A percentile compares a stretch with the other conserved stretches of the same genome.
Evolutionary conservation across 208 protist genomes (phyloP).

Genomic region (Trypanosoma cruzi): DNA sequence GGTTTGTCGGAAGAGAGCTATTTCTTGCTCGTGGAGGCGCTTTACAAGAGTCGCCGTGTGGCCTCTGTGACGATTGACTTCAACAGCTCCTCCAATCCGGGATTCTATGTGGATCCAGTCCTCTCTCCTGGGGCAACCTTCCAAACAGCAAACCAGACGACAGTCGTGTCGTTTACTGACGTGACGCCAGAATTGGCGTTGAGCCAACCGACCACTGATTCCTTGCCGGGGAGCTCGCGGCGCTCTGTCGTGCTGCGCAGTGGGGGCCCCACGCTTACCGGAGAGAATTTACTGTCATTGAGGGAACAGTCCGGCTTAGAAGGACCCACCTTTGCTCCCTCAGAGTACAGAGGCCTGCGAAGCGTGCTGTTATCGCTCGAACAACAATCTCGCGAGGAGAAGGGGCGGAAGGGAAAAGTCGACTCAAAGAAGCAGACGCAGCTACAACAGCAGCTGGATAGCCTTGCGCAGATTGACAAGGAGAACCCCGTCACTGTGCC

Average conservation of each 20-base stretch:
- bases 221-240: not conserved
- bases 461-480: slow-evolving; percentile 58
- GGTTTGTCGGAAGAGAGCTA: slow-evolving; percentile 81
- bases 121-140: not conserved
- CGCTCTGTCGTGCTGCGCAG: not conserved
- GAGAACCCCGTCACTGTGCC: slow-evolving; percentile 67
- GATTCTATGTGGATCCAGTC: slow-evolving; percentile 57
- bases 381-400: slow-evolving; percentile 74
- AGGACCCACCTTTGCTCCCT: slow-evolving; percentile 46
- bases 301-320: not conserved
- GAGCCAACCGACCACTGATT: not conserved
- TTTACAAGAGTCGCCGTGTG: slow-evolving; percentile 75
- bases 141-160: not conserved
- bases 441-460: slow-evolving; percentile 73
- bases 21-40: slow-evolving; percentile 79
- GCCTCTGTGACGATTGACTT: slow-evolving; percentile 78
- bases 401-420: slow-evolving; percentile 81
- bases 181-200: not conserved
- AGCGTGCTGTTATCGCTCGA: slow-evolving; percentile 56
- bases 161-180: not conserved
- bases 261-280: not conserved
- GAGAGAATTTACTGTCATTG: not conserved
- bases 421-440: slow-evolving; percentile 78
- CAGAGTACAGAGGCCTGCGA: slow-evolving; percentile 73
- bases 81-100: slow-evolving; percentile 47